These are phyloP conservation scores for Marasmius fiardii DNA, from an alignment of 1,284 basidiomycete species.

Conservation along the genomic window DNA sequence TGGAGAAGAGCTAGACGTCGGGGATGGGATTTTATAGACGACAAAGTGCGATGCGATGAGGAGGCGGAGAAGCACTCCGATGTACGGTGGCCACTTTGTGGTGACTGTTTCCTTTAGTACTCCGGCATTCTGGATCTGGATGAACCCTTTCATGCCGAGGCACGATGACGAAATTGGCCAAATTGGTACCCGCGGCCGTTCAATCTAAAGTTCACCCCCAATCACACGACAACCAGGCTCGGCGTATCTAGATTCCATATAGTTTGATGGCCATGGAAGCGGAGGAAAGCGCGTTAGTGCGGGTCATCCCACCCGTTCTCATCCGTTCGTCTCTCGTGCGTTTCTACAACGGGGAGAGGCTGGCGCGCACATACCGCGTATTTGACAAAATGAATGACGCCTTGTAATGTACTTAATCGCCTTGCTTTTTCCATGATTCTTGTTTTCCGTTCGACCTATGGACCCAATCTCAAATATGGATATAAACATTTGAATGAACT, in stretches of 20 bases:
- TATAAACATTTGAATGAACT: no score
- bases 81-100: no score
- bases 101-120: background rate
- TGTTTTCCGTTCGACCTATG: no score
- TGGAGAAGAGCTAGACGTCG: background rate
- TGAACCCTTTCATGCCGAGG: background rate
- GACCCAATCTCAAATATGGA: no score
- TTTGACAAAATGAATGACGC: no score
- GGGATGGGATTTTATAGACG: background rate
- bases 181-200: background rate
- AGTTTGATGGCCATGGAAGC: background rate
- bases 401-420: no score
- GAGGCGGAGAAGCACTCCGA: background rate
- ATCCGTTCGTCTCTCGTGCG: background rate
- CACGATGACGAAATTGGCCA: background rate
- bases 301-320: background rate
- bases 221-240: background rate
- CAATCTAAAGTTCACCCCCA: background rate
- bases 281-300: background rate
- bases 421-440: no score
- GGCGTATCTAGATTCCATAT: background rate
- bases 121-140: background rate
- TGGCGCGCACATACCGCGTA: no score
- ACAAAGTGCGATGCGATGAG: background rate
- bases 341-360: background rate